Conservation (phyloP, 257 asterid genomes). For the Ligustrum vulgare region DNA sequence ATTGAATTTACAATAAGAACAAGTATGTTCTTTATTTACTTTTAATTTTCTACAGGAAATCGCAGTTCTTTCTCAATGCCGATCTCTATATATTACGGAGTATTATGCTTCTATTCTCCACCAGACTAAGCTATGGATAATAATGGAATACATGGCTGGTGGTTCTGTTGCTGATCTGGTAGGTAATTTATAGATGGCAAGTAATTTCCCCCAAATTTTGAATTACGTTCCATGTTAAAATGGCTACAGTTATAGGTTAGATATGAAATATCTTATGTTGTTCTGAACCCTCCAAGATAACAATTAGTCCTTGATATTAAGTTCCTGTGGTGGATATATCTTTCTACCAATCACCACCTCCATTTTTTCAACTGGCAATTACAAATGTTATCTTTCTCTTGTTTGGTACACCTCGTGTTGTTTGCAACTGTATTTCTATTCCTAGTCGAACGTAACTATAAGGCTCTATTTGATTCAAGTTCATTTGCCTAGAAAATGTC, state of each 20-base stretch:
- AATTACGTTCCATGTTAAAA: slow-evolving; percentile 6
- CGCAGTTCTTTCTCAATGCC: slow-evolving; percentile 94
- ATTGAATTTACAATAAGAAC: slow-evolving; percentile 6
- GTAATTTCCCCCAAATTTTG: slow-evolving; percentile 10
- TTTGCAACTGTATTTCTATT: neutral
- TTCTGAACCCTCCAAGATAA: neutral
- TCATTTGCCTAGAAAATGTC: too few species aligned
- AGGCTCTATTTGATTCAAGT: too few species aligned
- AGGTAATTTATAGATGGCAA: slow-evolving; percentile 28
- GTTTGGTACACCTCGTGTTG: neutral
- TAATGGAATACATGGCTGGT: slow-evolving; percentile 99
- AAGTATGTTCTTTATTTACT: slow-evolving; percentile 22
- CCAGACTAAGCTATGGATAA: slow-evolving; percentile 93
- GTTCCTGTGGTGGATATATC: neutral
- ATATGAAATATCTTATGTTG: neutral
- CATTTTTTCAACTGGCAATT: neutral
- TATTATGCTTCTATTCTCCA: slow-evolving; percentile 87
- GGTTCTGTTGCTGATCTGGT: slow-evolving; percentile 99
- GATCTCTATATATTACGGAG: slow-evolving; percentile 89
- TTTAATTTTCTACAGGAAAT: slow-evolving; percentile 71
- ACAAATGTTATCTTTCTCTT: neutral
- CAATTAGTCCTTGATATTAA: neutral
- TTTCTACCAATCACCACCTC: neutral
- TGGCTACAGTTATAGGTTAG: slow-evolving; percentile 10
- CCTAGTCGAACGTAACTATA: neutral